A percentile compares a stretch with the other conserved stretches of the same genome.
Conservation (phyloP, 306 rosid genomes). For the Rosa multiflora region DNA sequence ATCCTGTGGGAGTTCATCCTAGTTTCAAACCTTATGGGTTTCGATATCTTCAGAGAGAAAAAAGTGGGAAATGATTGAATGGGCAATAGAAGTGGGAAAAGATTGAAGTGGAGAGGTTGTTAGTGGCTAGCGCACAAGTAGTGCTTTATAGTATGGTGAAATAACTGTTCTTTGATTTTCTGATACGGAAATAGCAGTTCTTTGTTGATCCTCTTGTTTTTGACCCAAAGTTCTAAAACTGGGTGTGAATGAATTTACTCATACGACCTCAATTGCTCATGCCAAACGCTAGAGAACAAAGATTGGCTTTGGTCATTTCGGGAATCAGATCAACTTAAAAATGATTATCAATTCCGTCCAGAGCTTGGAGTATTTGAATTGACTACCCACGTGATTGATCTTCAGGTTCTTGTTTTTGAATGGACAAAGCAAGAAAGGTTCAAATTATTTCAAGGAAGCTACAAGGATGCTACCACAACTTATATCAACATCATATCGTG, state of each 20-base stretch:
- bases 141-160: neutral
- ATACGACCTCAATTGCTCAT: neutral
- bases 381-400: neutral
- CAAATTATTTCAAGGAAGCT: neutral
- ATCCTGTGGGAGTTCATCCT: slow-evolving; percentile 27
- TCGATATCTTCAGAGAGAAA: neutral
- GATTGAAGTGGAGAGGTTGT: neutral
- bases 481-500: neutral
- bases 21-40: neutral
- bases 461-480: neutral
- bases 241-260: neutral
- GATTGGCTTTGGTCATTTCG: neutral
- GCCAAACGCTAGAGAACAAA: neutral
- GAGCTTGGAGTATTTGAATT: neutral
- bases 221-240: neutral
- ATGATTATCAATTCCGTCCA: neutral
- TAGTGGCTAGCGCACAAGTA: neutral
- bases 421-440: neutral
- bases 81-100: neutral
- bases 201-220: neutral
- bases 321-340: neutral
- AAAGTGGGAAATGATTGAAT: neutral
- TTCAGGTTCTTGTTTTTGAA: neutral
- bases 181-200: neutral
- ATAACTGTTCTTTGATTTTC: neutral